phyloP scores from a whole-genome alignment of 345 rosid genomes.

The Camelina neglecta region DNA sequence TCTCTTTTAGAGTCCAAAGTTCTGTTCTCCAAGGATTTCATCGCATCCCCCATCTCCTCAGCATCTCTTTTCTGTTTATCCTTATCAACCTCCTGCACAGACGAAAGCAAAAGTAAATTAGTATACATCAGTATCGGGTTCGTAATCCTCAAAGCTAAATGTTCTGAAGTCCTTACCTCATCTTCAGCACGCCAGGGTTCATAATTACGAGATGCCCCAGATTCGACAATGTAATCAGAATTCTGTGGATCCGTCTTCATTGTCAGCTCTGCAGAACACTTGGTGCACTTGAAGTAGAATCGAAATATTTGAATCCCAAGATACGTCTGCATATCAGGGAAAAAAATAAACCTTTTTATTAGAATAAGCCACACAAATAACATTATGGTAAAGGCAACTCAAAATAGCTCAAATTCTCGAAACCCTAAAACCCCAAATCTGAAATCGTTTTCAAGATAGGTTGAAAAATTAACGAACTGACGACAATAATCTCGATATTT shows the following conservation, averaged over 20 bases:
- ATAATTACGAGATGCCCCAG: slow-evolving; percentile 82
- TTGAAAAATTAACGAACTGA: background rate
- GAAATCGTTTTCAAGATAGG: slow-evolving; percentile 4
- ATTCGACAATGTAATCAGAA: slow-evolving; percentile 87
- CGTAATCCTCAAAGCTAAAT: slow-evolving; percentile 3
- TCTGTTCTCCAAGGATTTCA: slow-evolving; percentile 92
- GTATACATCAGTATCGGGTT: background rate
- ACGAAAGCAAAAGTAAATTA: slow-evolving; percentile 11
- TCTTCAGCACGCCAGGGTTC: slow-evolving; percentile 98
- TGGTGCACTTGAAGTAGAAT: slow-evolving; percentile 95
- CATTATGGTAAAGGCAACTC: slow-evolving; percentile 15
- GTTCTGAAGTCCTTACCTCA: slow-evolving; percentile 56
- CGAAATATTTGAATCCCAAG: slow-evolving; percentile 88
- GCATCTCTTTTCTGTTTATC: slow-evolving; percentile 67
- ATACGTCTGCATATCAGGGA: slow-evolving; percentile 65
- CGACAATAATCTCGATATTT: background rate
- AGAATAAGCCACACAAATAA: background rate
- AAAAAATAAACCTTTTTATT: background rate
- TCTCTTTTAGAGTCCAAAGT: slow-evolving; percentile 92
- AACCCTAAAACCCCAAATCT: slow-evolving; percentile 43
- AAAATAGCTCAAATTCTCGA: background rate
- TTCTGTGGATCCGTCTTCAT: slow-evolving; percentile 96
- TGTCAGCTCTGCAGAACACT: slow-evolving; percentile 86
- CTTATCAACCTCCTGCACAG: slow-evolving; percentile 55
- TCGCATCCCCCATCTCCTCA: slow-evolving; percentile 97